Evolutionary conservation across 2,329 filamentous ascomycete species (phyloP), one percentile per base, ranked within the genome.

Genomic region (Aspergillus luchuensis): DNA sequence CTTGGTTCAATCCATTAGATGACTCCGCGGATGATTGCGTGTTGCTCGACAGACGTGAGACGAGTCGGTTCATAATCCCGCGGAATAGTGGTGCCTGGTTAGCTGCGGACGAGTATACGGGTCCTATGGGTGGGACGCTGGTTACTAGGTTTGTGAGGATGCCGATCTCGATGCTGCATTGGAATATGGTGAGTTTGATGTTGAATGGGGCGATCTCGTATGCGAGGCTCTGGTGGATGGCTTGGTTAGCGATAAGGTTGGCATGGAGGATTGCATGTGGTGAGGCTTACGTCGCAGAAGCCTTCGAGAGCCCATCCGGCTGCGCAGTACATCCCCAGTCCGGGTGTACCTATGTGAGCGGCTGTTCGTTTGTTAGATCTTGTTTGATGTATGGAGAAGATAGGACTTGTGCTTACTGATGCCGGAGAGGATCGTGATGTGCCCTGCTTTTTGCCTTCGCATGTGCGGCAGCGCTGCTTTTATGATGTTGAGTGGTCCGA

Each of bases 191-290:
- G 76, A 98, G 87, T 76, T 94, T 96, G 79, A 98, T 88, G 78
- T 97, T 97, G 81, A 98, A 98, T 0, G 95, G 95, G 0, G 94
- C 91, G 65, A 99, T 90, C 78, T 99, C 95, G 77, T 97, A 99
- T 1, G 94, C 93, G 23, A 99, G 84, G 61, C 91, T 87, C 81
- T 84, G 62, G 2, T 23, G n/a, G n/a, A 57, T 56, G 70, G 50
- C 65, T 60, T 30, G 15, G 21, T 33, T 60, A 47, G 48, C 25
- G 23, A 15, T 19, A 21, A 3, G 25, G 47, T 17, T 30, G 2
- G 7, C 0, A 17, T 8, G 19, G 15, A 11, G 30, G 5, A 13
- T 15, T 47, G n/a, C 4, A 21, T 36, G 19, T 10, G 38, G n/a
- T 30, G 53, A 8, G 19, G 59, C 73, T 64, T 70, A 84, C 92